Evolutionary conservation across 2,329 filamentous ascomycete genomes (phyloP).

Genomic region (Fusarium floridanum): DNA sequence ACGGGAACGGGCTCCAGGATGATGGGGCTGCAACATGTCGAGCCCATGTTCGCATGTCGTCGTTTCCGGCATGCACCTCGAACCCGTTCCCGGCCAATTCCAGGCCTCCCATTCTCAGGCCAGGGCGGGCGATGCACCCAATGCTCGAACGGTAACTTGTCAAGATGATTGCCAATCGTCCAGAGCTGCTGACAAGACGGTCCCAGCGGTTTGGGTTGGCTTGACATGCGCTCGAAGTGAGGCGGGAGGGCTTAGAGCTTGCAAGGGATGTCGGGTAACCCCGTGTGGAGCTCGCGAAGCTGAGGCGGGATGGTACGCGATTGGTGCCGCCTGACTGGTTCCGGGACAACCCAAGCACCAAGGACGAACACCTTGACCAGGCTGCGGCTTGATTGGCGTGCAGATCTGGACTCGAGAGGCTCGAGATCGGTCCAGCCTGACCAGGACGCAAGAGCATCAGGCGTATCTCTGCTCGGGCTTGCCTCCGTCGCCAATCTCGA

Average conservation of each 20-base stretch:
- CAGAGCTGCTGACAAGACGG: slow-evolving; percentile 10
- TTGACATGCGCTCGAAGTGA: slow-evolving; percentile 41
- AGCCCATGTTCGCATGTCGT: slow-evolving; percentile 12
- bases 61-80: slow-evolving; percentile 4
- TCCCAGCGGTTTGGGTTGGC: slow-evolving; percentile 38
- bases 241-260: slow-evolving; percentile 41
- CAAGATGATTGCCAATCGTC: background rate
- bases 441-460: background rate
- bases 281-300: slow-evolving; percentile 44
- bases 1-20: slow-evolving; percentile 30
- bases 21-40: slow-evolving; percentile 23
- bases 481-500: slow-evolving; percentile 19
- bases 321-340: slow-evolving; percentile 49
- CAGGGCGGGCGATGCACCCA: background rate
- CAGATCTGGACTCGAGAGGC: slow-evolving; percentile 39
- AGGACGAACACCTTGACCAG: slow-evolving; percentile 36
- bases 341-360: slow-evolving; percentile 36
- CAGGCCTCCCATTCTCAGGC: background rate
- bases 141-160: background rate
- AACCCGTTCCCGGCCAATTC: background rate
- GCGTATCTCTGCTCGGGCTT: background rate
- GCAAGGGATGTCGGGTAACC: slow-evolving; percentile 48
- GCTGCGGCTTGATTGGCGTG: slow-evolving; percentile 39
- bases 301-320: slow-evolving; percentile 47
- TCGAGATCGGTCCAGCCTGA: slow-evolving; percentile 29